Conservation (phyloP, 1,139 yeast genomes). For the Candida labiduridarum region DNA sequence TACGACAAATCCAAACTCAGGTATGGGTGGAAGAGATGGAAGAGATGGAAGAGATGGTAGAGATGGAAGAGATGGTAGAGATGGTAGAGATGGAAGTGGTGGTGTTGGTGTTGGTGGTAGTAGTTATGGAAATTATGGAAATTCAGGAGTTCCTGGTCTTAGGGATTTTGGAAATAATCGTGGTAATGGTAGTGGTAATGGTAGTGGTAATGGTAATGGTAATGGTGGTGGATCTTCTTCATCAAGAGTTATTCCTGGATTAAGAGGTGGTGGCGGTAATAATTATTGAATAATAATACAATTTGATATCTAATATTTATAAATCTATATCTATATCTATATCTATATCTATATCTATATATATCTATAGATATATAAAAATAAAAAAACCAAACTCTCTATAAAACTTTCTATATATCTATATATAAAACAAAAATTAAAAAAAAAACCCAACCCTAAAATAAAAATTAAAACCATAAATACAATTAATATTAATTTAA, state of each 20-base stretch:
- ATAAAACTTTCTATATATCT: constrained; percentile 1
- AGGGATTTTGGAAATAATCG: neutral
- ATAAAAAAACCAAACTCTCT: constrained; percentile 1
- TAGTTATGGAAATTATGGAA: neutral
- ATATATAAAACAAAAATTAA: neutral
- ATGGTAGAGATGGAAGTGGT: neutral
- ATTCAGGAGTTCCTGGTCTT: neutral
- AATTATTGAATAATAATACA: neutral
- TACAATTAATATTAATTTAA: too few relatives aligned
- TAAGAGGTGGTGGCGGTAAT: constrained; percentile 3
- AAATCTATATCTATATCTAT: neutral
- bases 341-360: neutral
- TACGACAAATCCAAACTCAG: neutral
- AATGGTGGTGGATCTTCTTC: neutral
- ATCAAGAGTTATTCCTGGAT: constrained; percentile 10
- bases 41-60: too few relatives aligned
- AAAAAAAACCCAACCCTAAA: too few relatives aligned
- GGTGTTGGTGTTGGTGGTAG: neutral
- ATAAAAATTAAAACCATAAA: too few relatives aligned
- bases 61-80: too few relatives aligned
- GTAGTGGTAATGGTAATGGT: too few relatives aligned
- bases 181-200: neutral
- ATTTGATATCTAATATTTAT: neutral
- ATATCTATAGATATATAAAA: neutral
- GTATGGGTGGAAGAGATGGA: neutral